phyloP scores from a whole-genome alignment of 768 basidiomycete species.

The Trametes sanguinea region DNA sequence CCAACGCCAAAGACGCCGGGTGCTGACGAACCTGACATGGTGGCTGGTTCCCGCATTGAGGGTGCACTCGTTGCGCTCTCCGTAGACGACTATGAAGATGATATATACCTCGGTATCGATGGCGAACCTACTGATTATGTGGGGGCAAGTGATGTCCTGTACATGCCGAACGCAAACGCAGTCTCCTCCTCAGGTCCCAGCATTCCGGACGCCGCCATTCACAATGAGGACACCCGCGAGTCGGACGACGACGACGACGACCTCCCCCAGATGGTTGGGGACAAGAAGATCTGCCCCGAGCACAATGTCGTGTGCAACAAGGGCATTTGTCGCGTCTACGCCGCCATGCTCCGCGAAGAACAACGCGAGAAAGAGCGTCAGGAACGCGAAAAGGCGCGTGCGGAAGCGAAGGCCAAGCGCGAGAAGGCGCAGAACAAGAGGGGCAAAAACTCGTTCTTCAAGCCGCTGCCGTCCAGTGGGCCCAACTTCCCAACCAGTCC shows the following conservation, averaged over 20 bases:
- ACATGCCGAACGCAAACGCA: not conserved
- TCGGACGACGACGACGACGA: not conserved
- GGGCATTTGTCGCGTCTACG: slow-evolving; percentile 40
- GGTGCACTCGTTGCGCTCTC: not conserved
- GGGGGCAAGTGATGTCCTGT: not conserved
- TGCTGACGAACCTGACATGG: not conserved
- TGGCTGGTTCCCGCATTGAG: not conserved
- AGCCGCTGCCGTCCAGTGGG: not conserved
- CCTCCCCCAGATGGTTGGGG: not conserved
- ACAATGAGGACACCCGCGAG: not conserved
- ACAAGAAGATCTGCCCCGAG: slow-evolving; percentile 28
- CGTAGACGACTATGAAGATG: slow-evolving; percentile 5
- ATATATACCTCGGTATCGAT: not conserved
- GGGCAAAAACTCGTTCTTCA: not conserved
- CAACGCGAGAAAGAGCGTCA: slow-evolving; percentile 25
- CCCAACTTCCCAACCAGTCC: not conserved
- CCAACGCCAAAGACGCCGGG: not conserved
- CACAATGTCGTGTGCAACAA: slow-evolving; percentile 40
- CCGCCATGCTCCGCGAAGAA: slow-evolving; percentile 27
- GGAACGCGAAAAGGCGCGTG: slow-evolving; percentile 23
- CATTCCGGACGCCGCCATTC: not conserved
- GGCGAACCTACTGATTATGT: not conserved
- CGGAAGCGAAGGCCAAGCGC: not conserved
- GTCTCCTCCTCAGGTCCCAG: not conserved
- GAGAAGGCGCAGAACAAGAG: slow-evolving; percentile 6